Base-by-base conservation (phyloP, 1,284 basidiomycete species). In the Cutaneotrichosporon dermatis region DNA sequence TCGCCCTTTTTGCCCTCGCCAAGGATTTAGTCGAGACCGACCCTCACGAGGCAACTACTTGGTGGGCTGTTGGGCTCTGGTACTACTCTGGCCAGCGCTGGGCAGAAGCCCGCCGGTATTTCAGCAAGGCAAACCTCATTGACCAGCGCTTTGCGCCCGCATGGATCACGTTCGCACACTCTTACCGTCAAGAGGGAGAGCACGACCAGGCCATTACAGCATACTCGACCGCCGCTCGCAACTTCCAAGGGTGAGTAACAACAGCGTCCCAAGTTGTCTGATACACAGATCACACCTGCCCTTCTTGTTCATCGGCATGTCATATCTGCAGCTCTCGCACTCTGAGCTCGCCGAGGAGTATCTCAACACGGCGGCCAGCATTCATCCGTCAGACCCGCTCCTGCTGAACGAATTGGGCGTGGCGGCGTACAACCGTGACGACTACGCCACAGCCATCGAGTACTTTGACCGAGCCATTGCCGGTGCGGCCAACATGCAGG, bases 11-110 rank as follows among this genome's bases (percentile, higher is more conserved):
- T 79, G 86, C 99, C 64, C 83, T 99, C 36, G 94, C 96, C 0
- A 96, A 99, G 72, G 89, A 95, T 69, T 84, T 99, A 68, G 93
- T 98, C 10, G 90, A 96, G 54, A 85, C 86, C 51, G 92, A 97
- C 70, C 94, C 96, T 0, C 90, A 94, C 69, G 88, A 89, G 45
- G 87, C 92, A 0, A 85, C 92, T 51, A 92, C 90, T 65, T 99
- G 96, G 96, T 99, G 98, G 76, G 93, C 95, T 2, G 96, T 98
- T 16, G 96, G 95, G 0, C 85, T 96, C 42, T 99, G 95, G 92
- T 99, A 99, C 75, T 85, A 95, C 56, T 85, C 86, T 35, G 86
- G 87, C 13, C 84, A 85, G 56, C 88, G 94, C 66, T 99, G 88
- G 87, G 81, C 86, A 15, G 90, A 93, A 66, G 91, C 92, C 7